These are phyloP conservation scores for Mycena kentingensis DNA, from an alignment of 768 basidiomycete species.

Conservation along the genomic window DNA sequence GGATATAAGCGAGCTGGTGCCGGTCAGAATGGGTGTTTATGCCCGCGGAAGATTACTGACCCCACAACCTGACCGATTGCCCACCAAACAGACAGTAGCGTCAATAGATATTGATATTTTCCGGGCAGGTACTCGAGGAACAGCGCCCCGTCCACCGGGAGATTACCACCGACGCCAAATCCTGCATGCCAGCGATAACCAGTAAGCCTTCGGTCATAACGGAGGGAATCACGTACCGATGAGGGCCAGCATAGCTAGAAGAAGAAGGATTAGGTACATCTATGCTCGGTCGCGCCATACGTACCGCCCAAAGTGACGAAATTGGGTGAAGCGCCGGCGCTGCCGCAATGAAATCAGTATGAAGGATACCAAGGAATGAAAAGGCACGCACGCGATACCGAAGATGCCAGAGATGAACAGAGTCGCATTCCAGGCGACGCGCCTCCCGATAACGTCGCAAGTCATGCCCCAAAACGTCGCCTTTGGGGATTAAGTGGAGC, in stretches of 20 bases:
- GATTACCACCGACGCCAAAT: constrained; percentile 57
- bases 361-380: not conserved
- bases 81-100: constrained; percentile 64
- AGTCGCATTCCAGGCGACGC: constrained; percentile 55
- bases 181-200: constrained; percentile 44
- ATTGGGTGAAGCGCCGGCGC: constrained; percentile 50
- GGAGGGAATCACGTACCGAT: constrained; percentile 8
- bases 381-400: constrained; percentile 37
- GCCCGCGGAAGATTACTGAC: too few species aligned
- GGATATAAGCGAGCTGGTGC: constrained; percentile 47
- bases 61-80: constrained; percentile 31
- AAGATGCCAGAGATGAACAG: constrained; percentile 58
- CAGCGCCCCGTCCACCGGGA: constrained; percentile 61
- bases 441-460: constrained; percentile 54
- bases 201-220: not conserved
- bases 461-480: constrained; percentile 54
- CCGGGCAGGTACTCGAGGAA: constrained; percentile 62
- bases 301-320: constrained; percentile 39
- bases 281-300: not conserved
- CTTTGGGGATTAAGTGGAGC: not conserved
- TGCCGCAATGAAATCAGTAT: not conserved
- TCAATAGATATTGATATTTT: constrained; percentile 59
- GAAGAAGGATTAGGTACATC: not conserved
- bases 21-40: too few species aligned
- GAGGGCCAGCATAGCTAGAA: constrained; percentile 16